phyloP scores from a whole-genome alignment of 345 rosid species.

The Dipteronia sinensis region DNA sequence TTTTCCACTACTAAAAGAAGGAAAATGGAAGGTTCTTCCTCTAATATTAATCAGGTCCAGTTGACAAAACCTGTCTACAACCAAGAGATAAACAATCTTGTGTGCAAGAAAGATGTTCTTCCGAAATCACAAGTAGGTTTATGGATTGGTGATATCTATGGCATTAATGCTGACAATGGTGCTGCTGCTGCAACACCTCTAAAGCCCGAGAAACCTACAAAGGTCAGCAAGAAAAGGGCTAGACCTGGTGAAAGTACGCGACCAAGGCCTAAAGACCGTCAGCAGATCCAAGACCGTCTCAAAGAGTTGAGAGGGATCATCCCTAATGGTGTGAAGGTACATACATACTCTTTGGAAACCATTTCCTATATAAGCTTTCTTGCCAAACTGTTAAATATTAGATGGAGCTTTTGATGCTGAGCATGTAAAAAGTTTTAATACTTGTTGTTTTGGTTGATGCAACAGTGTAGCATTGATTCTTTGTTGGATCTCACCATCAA shows the following conservation, averaged over 20 bases:
- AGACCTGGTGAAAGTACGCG: constrained; percentile 80
- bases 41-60: constrained; percentile 30
- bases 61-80: constrained; percentile 22
- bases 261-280: constrained; percentile 97
- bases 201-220: constrained; percentile 56
- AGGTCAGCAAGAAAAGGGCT: constrained; percentile 66
- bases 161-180: constrained; percentile 51
- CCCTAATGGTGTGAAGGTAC: constrained; percentile 87
- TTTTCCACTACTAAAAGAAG: constrained; percentile 48
- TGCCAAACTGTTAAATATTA: not conserved
- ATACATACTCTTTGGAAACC: constrained; percentile 8
- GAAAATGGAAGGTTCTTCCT: constrained; percentile 46
- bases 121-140: constrained; percentile 54
- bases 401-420: not conserved
- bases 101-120: constrained; percentile 29
- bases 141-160: constrained; percentile 81
- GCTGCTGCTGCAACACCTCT: constrained; percentile 28
- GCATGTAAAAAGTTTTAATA: constrained; percentile 8
- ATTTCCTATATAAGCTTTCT: not conserved
- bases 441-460: constrained; percentile 18
- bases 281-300: constrained; percentile 91
- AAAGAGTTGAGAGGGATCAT: constrained; percentile 84
- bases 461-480: constrained; percentile 87
- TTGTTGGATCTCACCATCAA: constrained; percentile 80
- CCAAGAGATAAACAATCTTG: constrained; percentile 27